These are phyloP conservation scores for Ophiostoma angusticollis DNA, from an alignment of 2,329 filamentous ascomycete species.

Conservation along the genomic window DNA sequence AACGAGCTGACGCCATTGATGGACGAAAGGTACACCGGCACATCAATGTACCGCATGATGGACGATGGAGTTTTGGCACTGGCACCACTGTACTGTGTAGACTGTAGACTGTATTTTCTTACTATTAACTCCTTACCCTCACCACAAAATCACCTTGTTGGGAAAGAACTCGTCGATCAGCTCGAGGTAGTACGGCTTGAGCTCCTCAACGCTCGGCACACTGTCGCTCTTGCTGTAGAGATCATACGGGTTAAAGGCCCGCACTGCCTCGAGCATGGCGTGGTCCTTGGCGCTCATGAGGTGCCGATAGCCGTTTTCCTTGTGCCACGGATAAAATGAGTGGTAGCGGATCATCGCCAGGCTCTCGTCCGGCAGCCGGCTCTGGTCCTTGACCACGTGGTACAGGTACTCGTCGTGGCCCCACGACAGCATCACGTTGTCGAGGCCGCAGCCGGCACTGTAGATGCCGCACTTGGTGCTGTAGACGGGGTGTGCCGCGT, in stretches of 20 bases:
- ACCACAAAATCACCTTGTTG: slow-evolving; percentile 57
- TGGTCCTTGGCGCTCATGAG: slow-evolving; percentile 76
- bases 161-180: slow-evolving; percentile 66
- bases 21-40: too few species aligned
- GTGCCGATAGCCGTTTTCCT: slow-evolving; percentile 63
- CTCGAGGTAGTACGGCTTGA: slow-evolving; percentile 68
- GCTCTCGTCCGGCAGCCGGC: slow-evolving; percentile 63
- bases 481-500: slow-evolving; percentile 58
- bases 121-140: not conserved
- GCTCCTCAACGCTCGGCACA: slow-evolving; percentile 58
- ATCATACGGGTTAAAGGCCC: slow-evolving; percentile 84
- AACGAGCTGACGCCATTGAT: too few species aligned
- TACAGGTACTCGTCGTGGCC: slow-evolving; percentile 84
- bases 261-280: slow-evolving; percentile 66
- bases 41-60: too few species aligned
- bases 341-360: slow-evolving; percentile 91
- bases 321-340: slow-evolving; percentile 88
- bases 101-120: too few species aligned
- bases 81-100: too few species aligned
- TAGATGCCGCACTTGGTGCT: slow-evolving; percentile 71
- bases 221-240: slow-evolving; percentile 85
- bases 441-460: slow-evolving; percentile 61
- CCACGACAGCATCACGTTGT: slow-evolving; percentile 84
- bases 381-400: slow-evolving; percentile 74
- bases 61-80: too few species aligned